Base-by-base conservation (phyloP, 345 rosid genomes). In the Laguncularia racemosa region DNA sequence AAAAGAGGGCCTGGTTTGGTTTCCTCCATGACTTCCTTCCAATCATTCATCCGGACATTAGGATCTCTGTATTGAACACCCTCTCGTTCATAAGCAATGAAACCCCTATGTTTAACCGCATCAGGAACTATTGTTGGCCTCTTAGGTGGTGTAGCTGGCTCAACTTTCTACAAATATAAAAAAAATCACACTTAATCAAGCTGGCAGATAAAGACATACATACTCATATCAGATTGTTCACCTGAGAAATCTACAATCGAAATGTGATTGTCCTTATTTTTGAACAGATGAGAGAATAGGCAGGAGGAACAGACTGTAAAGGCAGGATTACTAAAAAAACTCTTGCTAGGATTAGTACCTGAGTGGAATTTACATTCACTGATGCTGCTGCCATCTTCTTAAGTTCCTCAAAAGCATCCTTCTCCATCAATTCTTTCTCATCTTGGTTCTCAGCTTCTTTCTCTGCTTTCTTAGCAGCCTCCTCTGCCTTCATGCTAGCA, bases 21-120 rank as follows among this genome's bases (percentile, higher is more conserved):
- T 66, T 77, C 84, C 78, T 84, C 85, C 86, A 77, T 86, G 57
- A 95, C 99, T 77, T 95, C 99, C 10, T 85, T 78, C 96, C 96
- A 95, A 58, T 95, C 99, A 47, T 77, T 76, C 79, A 90, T 71
- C 40, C 97, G 90, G 52, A 80, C 78, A 69, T 68, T 83, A 52
- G 99, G 95, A 69, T 95, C 96, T 71, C 99, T 82, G 67, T 95
- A 95, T 50, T 73, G 80, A 51, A 90, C 81, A 43, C 95, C 95
- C 68, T 90, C 95, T 12, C 97, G 96, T 71, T 95, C 96, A 64
- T 95, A 95, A 66, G 85, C 77, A 59, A 95, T 60, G 62, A 95
- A 95, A 43, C 99, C 99, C 17, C 97, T 66, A 64, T 88, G 79
- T 55, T 95, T 95, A 53, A 72, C 78, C 52, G 99, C 93, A 76